Evolutionary conservation across 2,329 filamentous ascomycete genomes (phyloP).

Genomic region (Cordyceps farinosa): DNA sequence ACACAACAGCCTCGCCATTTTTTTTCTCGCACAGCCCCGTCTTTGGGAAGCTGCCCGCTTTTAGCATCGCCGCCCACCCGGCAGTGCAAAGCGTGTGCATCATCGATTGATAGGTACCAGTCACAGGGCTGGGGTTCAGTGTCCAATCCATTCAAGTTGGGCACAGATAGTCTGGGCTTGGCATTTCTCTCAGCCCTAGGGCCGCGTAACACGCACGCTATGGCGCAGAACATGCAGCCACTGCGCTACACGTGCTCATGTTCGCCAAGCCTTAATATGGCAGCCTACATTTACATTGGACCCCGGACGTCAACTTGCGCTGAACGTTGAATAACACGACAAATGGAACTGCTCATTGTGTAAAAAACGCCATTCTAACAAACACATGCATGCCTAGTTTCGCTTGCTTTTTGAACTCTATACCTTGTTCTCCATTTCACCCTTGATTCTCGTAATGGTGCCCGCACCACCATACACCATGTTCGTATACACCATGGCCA

Average conservation of each 20-base stretch:
- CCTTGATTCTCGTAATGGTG: conserved; percentile 62
- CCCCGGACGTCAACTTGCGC: neutral
- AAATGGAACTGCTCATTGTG: conserved; percentile 5
- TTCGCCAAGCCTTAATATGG: neutral
- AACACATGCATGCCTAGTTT: neutral
- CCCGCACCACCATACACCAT: conserved; percentile 63
- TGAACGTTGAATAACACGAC: neutral
- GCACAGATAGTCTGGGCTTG: neutral
- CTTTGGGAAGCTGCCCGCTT: neutral
- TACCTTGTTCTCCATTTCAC: conserved; percentile 52
- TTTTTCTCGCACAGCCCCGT: conserved; percentile 11
- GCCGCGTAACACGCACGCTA: conserved; percentile 1
- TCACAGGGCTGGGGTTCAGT: neutral
- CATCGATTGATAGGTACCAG: neutral
- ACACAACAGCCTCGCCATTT: neutral
- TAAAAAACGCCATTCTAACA: neutral
- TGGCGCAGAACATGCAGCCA: neutral
- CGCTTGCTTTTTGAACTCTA: conserved; percentile 19
- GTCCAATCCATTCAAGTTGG: neutral
- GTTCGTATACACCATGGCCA: conserved; percentile 87
- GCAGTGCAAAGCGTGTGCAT: conserved; percentile 8
- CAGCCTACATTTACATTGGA: too few species aligned
- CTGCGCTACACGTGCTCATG: neutral
- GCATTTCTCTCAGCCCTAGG: conserved; percentile 1
- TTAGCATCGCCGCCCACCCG: conserved; percentile 9